Conservation (phyloP, 306 rosid species). For the Cucurbita moschata region DNA sequence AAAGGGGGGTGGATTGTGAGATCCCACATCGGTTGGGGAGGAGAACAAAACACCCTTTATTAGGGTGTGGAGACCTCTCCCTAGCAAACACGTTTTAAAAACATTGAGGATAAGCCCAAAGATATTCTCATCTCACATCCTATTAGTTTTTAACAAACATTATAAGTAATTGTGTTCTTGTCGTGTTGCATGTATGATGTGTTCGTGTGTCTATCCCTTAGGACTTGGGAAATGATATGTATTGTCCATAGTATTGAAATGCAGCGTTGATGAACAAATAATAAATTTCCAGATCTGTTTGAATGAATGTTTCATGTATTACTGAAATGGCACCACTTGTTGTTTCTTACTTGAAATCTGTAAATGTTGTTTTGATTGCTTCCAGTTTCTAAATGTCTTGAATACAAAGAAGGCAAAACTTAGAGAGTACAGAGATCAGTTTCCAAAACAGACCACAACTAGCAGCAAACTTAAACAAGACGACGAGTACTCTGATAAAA, state of each 20-base stretch:
- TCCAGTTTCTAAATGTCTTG: constrained; percentile 67
- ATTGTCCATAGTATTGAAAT: background rate
- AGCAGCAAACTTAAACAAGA: constrained; percentile 39
- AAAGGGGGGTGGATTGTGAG: no score
- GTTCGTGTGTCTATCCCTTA: no score
- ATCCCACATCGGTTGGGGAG: no score
- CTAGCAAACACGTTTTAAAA: no score
- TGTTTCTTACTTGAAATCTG: constrained; percentile 6
- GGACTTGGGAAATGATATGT: no score
- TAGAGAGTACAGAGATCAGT: constrained; percentile 29
- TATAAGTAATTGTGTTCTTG: no score
- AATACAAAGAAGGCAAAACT: constrained; percentile 53
- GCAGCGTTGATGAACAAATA: background rate
- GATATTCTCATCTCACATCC: no score
- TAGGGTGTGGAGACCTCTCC: no score
- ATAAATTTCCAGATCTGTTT: background rate
- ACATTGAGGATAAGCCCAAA: no score
- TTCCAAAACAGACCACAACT: constrained; percentile 16
- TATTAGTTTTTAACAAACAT: no score
- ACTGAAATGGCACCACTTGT: background rate
- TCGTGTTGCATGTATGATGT: no score
- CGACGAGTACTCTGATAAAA: constrained; percentile 52
- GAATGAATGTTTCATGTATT: background rate
- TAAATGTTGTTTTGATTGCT: constrained; percentile 5
- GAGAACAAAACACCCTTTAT: no score